Evolutionary conservation across 2,329 filamentous ascomycete species (phyloP).

Genomic region (Cryphonectria nitschkei): DNA sequence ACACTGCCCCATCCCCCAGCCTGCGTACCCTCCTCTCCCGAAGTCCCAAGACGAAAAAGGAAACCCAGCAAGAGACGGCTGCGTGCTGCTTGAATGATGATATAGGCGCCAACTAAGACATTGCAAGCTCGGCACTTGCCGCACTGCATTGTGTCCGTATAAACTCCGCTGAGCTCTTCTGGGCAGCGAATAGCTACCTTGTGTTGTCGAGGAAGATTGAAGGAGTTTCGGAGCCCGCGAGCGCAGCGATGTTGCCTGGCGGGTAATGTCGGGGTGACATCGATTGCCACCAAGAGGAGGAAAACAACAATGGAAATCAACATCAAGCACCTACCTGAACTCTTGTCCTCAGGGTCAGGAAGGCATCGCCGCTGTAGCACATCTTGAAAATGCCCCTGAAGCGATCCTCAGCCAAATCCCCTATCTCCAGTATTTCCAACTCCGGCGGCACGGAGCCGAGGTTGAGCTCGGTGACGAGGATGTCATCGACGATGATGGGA

Average conservation of each 20-base stretch:
- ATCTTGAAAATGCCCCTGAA: constrained; percentile 99
- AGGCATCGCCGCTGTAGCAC: constrained; percentile 95
- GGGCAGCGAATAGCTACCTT: background rate
- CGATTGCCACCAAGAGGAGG: constrained; percentile 3
- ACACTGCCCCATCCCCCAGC: background rate
- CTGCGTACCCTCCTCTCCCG: background rate
- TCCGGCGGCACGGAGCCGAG: constrained; percentile 92
- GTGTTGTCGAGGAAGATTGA: constrained; percentile 1
- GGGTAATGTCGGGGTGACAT: background rate
- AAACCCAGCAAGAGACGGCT: background rate
- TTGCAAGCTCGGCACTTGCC: constrained; percentile 25
- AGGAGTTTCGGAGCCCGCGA: background rate
- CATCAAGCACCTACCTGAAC: constrained; percentile 71
- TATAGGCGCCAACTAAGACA: constrained; percentile 13
- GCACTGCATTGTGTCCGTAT: constrained; percentile 3
- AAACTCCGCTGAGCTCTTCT: constrained; percentile 10
- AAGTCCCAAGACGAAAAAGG: background rate
- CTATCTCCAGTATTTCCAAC: constrained; percentile 95
- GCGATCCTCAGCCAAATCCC: constrained; percentile 93
- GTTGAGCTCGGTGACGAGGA: constrained; percentile 97
- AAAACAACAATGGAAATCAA: constrained; percentile 25
- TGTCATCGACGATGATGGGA: constrained; percentile 98
- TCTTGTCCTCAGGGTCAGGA: constrained; percentile 90
- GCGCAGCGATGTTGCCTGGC: background rate
- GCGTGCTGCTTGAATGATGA: background rate